Evolutionary conservation across 139 green algal genomes (phyloP), one percentile per base, ranked within the genome.

Genomic region (Coelastrella sp.): DNA sequence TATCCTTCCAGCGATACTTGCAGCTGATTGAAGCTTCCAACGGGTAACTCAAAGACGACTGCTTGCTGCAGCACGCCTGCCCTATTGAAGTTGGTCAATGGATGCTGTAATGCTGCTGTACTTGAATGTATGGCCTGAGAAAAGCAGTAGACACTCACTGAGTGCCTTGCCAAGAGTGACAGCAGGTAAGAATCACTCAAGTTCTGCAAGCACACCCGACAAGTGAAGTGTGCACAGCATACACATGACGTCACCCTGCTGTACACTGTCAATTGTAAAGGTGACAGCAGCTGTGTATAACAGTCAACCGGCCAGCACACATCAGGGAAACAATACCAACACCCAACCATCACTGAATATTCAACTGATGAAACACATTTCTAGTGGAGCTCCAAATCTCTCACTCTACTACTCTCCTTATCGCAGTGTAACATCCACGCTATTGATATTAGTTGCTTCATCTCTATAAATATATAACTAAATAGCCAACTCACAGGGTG

Each of bases 11-110:
- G 83, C 19, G 92, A 85, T n/a, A 97, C 73, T 85, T 97, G 85
- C 22, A 93, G 60, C 20, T 82, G 63, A 85, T 91, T 79, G 78
- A 90, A 87, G 7, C 6, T 59, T 14, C 75, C 75, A n/a, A 65
- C 60, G 0, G 85, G 68, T 35, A 95, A 66, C 85, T 97, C 92
- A 11, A 97, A 57, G 49, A 98, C 93, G n/a, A 98, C 24, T 1
- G 94, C 96, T 88, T 98, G 95, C 91, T 97, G 94, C 65, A 98
- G 76, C 12, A 94, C 58, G 11, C 94, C 94, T 0, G 88, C 93
- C 9, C 93, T 87, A 3, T 63, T 61, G 84, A 93, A 91, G 87
- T 84, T 78, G 11, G 35, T n/a, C 27, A 78, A 49, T 20, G 11
- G 27, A 4, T 15, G 25, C 7, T 66, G 15, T 25, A 4, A 10